Evolutionary conservation across 2,329 filamentous ascomycete genomes (phyloP).

Genomic region (Chalaropsis thielavioides): DNA sequence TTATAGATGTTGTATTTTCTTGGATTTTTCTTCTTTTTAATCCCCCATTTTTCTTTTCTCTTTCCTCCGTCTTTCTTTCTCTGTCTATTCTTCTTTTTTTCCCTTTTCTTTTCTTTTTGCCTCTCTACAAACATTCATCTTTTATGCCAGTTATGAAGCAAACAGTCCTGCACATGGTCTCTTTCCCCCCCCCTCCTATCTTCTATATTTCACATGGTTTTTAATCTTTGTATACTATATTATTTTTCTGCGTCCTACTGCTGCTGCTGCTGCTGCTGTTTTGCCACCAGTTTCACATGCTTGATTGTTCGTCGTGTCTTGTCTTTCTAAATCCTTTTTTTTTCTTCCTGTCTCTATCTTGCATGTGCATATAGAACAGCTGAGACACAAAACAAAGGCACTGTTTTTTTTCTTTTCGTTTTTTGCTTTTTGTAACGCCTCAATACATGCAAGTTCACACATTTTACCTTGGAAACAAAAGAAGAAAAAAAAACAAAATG

Average conservation of each 20-base stretch:
- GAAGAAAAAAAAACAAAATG: conserved; percentile 1
- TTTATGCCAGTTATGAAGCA: too few relatives aligned
- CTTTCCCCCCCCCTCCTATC: background rate
- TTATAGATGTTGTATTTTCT: background rate
- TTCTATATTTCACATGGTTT: background rate
- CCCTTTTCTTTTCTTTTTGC: background rate
- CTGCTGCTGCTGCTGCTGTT: too few relatives aligned
- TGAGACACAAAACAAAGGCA: too few relatives aligned
- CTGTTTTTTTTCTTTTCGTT: too few relatives aligned
- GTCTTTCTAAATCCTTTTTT: background rate
- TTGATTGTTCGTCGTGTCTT: background rate
- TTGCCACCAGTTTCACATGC: background rate
- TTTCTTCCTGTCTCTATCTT: background rate
- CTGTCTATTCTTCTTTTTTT: background rate
- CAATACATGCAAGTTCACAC: too few relatives aligned
- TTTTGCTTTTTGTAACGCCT: too few relatives aligned
- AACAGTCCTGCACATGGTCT: background rate
- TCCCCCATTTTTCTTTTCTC: too few relatives aligned
- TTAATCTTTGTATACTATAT: background rate
- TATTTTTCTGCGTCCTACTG: background rate
- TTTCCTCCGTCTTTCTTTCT: too few relatives aligned
- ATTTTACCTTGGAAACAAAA: conserved; percentile 12
- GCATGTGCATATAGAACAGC: too few relatives aligned
- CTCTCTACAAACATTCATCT: background rate
- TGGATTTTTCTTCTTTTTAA: too few relatives aligned